A percentile compares a stretch with the other conserved stretches of the same genome.
Conservation (phyloP, 345 rosid genomes). For the Eucalyptus leucophloia region DNA sequence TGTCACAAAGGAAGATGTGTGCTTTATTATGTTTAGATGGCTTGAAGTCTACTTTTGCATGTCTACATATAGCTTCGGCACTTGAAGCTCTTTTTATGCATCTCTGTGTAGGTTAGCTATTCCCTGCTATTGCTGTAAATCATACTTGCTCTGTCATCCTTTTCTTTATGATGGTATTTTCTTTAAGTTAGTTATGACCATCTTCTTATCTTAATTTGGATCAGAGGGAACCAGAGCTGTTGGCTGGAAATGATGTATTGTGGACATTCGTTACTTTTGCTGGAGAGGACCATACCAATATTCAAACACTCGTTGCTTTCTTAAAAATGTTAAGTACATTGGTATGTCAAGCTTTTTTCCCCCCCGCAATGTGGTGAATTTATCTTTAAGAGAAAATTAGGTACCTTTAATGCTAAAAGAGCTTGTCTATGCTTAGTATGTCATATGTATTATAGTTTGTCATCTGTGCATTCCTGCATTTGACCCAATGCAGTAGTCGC, state of each 20-base stretch:
- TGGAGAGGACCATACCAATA: slow-evolving; percentile 95
- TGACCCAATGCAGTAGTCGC: neutral
- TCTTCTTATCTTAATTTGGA: neutral
- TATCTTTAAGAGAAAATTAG: neutral
- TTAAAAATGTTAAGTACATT: slow-evolving; percentile 85
- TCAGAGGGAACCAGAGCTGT: slow-evolving; percentile 88
- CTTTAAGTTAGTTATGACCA: neutral
- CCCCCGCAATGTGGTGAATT: neutral
- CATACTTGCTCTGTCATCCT: neutral
- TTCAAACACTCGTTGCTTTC: slow-evolving; percentile 93
- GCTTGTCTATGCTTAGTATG: neutral
- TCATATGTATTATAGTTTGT: neutral
- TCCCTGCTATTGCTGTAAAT: neutral
- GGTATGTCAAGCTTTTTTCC: slow-evolving; percentile 30
- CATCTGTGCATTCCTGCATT: neutral
- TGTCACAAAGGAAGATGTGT: neutral
- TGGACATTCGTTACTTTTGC: slow-evolving; percentile 98
- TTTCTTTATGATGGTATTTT: neutral
- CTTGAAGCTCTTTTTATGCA: neutral
- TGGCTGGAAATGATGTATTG: slow-evolving; percentile 86
- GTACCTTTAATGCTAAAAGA: neutral
- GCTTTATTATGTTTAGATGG: neutral
- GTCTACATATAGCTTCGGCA: neutral
- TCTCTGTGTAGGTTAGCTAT: neutral
- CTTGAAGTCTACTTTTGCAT: neutral